Evolutionary conservation across 768 basidiomycete species (phyloP).

Genomic region (Trametopsis cervina): DNA sequence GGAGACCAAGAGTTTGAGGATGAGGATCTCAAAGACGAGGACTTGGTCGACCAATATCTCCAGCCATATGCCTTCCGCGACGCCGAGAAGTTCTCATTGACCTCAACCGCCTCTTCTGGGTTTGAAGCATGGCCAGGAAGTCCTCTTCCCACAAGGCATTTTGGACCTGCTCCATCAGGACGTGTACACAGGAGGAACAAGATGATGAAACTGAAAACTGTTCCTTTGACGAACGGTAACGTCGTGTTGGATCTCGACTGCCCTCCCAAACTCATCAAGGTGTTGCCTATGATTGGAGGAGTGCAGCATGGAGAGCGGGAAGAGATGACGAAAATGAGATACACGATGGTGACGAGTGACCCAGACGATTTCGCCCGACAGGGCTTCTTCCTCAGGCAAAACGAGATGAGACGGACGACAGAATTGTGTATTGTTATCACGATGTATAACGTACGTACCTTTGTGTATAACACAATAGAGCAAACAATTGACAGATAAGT

Average conservation of each 20-base stretch:
- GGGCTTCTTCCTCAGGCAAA: constrained; percentile 82
- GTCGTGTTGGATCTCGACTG: constrained; percentile 80
- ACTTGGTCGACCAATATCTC: background rate
- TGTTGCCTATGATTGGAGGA: constrained; percentile 48
- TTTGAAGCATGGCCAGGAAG: constrained; percentile 16
- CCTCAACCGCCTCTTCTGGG: background rate
- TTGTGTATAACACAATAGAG: background rate
- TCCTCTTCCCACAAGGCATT: constrained; percentile 67
- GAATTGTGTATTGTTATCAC: constrained; percentile 94
- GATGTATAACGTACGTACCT: constrained; percentile 81
- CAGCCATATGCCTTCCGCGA: background rate
- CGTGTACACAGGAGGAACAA: constrained; percentile 69
- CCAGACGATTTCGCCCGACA: constrained; percentile 86
- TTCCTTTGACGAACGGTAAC: constrained; percentile 83
- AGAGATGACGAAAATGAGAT: constrained; percentile 69
- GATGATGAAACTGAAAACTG: constrained; percentile 51
- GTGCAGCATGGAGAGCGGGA: constrained; percentile 27
- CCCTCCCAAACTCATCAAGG: constrained; percentile 60
- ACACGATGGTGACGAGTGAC: constrained; percentile 90
- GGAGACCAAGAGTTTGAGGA: constrained; percentile 5
- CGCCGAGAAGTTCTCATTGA: background rate
- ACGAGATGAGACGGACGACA: constrained; percentile 69
- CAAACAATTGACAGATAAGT: too few species aligned
- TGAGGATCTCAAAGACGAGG: background rate
- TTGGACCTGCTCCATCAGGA: constrained; percentile 81